Evolutionary conservation across 345 rosid species (phyloP).

Genomic region (Citrus hindsii): DNA sequence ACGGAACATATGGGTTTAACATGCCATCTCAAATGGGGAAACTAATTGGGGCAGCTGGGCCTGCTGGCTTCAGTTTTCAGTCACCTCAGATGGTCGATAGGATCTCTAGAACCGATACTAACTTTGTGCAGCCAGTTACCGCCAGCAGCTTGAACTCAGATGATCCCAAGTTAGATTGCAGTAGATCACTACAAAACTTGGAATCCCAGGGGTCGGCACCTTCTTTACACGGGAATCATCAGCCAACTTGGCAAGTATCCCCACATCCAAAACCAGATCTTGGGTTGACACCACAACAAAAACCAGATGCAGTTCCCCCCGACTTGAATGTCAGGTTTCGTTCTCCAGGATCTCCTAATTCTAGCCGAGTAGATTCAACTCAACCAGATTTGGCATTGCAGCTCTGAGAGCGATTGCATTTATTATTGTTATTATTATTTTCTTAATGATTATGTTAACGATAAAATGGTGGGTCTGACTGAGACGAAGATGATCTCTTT

Average conservation of each 20-base stretch:
- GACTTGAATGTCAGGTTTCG: constrained; percentile 45
- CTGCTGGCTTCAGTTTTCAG: constrained; percentile 29
- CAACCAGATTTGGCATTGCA: constrained; percentile 64
- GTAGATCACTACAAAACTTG: constrained; percentile 11
- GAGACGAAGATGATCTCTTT: constrained; percentile 15
- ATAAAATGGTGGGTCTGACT: constrained; percentile 23
- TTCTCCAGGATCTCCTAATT: constrained; percentile 43
- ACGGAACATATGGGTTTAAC: constrained; percentile 31
- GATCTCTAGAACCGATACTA: constrained; percentile 19
- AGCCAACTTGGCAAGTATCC: constrained; percentile 17
- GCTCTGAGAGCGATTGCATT: constrained; percentile 30
- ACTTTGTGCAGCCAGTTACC: constrained; percentile 16
- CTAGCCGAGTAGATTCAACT: constrained; percentile 28
- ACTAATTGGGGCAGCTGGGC: constrained; percentile 19
- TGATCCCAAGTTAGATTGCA: constrained; percentile 14
- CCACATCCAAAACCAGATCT: constrained; percentile 20
- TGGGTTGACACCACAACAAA: constrained; percentile 19
- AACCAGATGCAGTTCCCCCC: constrained; percentile 33
- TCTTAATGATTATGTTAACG: constrained; percentile 22
- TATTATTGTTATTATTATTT: background rate
- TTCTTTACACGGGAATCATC: constrained; percentile 8
- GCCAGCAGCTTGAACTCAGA: constrained; percentile 15
- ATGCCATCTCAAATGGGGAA: constrained; percentile 35
- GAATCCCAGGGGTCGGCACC: constrained; percentile 8
- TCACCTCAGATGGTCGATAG: constrained; percentile 27